Percentiles rank a stretch among this genome's conserved stretches.
Evolutionary conservation across 371 early-diverging fungal genomes (phyloP).

Genomic region (Mucor indicus): DNA sequence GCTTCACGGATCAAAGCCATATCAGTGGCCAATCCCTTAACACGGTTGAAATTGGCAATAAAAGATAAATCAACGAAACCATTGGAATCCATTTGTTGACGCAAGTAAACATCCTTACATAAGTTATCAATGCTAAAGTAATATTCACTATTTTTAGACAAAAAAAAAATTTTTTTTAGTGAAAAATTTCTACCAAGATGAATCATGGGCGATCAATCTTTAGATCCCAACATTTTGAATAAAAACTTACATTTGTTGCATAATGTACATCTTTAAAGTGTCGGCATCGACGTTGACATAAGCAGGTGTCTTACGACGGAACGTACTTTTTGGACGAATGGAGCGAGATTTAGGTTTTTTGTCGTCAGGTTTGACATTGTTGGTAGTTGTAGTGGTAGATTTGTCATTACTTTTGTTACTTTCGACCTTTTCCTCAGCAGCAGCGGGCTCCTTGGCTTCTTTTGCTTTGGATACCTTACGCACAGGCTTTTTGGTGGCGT

Average conservation of each 20-base stretch:
- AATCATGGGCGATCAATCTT: neutral
- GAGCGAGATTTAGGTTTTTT: constrained; percentile 12
- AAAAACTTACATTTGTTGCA: constrained; percentile 60
- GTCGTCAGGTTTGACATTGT: neutral
- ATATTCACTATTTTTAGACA: constrained; percentile 72
- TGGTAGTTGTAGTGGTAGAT: constrained; percentile 2
- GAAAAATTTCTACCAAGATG: neutral
- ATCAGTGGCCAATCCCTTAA: constrained; percentile 71
- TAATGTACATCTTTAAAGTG: constrained; percentile 53
- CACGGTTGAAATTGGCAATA: constrained; percentile 84
- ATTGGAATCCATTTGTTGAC: constrained; percentile 82
- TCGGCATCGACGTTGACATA: constrained; percentile 50
- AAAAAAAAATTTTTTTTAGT: neutral
- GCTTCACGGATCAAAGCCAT: constrained; percentile 59
- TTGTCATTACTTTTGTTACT: neutral
- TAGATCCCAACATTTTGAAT: too few relatives aligned
- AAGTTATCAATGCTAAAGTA: constrained; percentile 96
- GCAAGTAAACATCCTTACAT: constrained; percentile 90
- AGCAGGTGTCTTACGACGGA: constrained; percentile 36
- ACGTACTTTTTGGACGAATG: constrained; percentile 11
- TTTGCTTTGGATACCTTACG: too few relatives aligned
- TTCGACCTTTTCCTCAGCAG: neutral
- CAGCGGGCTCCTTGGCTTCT: neutral
- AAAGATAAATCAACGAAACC: constrained; percentile 76
- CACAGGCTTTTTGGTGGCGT: constrained; percentile 1